phyloP scores from a whole-genome alignment of 352 stramenopile genomes.

The Phytophthora tentaculata region DNA sequence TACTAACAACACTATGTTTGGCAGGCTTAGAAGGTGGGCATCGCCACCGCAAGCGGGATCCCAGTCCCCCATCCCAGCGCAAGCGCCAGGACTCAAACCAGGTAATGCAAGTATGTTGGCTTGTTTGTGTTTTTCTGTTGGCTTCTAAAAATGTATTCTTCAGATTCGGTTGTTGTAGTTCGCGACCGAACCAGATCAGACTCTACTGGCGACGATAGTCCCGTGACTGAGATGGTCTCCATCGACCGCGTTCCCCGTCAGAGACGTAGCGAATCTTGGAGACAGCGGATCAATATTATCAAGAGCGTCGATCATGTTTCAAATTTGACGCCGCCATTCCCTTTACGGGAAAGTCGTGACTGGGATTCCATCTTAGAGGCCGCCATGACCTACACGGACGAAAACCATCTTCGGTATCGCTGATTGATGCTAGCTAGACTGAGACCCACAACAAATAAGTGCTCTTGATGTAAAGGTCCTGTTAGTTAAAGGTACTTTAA shows the following conservation, averaged over 20 bases:
- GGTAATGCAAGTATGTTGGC: too few species aligned
- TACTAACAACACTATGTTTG: neutral
- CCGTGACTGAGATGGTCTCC: neutral
- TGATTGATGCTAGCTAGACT: neutral
- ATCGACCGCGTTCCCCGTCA: neutral
- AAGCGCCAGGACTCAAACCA: neutral
- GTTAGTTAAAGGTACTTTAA: neutral
- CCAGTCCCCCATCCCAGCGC: neutral
- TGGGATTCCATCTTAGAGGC: neutral
- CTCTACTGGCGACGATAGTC: neutral
- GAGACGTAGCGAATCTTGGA: neutral
- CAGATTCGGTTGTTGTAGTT: neutral
- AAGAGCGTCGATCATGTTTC: neutral
- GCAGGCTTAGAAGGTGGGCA: neutral
- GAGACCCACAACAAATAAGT: neutral
- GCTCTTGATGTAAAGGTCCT: neutral
- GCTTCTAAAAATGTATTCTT: neutral
- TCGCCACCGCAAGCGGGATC: neutral
- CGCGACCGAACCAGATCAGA: neutral
- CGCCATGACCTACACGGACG: neutral
- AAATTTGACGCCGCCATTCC: neutral
- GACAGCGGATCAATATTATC: neutral
- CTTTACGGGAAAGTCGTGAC: neutral
- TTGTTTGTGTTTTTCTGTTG: too few species aligned
- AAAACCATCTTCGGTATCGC: neutral